Evolutionary conservation across 129 eudicot species (phyloP).

Genomic region (Artemisia tridentata): DNA sequence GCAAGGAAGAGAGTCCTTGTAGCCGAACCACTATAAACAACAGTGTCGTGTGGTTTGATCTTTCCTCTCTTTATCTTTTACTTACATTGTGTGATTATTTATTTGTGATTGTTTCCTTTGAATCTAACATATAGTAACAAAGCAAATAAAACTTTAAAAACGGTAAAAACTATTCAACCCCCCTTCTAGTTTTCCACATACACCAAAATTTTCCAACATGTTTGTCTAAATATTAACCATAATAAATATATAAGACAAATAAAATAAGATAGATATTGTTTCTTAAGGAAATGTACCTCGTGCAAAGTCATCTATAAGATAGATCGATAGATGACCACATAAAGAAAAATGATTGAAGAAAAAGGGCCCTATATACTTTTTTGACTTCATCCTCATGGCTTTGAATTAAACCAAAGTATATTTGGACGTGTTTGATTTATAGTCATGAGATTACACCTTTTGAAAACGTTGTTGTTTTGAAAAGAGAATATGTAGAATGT

Average conservation of each 20-base stretch:
- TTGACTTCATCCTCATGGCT: constrained; percentile 27
- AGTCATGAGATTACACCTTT: not conserved
- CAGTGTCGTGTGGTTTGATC: too few relatives aligned
- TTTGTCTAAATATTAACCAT: not conserved
- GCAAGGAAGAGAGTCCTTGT: too few relatives aligned
- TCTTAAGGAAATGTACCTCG: not conserved
- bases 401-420: constrained; percentile 6
- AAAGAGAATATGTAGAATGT: not conserved
- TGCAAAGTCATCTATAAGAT: constrained; percentile 14
- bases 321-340: not conserved
- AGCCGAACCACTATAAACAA: too few relatives aligned
- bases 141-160: too few relatives aligned
- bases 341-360: constrained; percentile 14
- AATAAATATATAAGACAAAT: not conserved
- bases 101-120: too few relatives aligned
- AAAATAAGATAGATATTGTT: not conserved
- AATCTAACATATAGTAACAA: too few relatives aligned
- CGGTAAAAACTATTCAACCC: too few relatives aligned
- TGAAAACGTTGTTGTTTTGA: not conserved
- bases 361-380: constrained; percentile 23
- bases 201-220: too few relatives aligned
- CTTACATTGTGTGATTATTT: too few relatives aligned
- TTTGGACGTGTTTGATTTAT: constrained; percentile 11
- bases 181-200: too few relatives aligned
- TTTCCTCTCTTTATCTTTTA: too few relatives aligned